Percentiles rank a stretch among this genome's conserved stretches.
Conservation (phyloP, 2,329 filamentous ascomycete species). For the Penicillium sp. region DNA sequence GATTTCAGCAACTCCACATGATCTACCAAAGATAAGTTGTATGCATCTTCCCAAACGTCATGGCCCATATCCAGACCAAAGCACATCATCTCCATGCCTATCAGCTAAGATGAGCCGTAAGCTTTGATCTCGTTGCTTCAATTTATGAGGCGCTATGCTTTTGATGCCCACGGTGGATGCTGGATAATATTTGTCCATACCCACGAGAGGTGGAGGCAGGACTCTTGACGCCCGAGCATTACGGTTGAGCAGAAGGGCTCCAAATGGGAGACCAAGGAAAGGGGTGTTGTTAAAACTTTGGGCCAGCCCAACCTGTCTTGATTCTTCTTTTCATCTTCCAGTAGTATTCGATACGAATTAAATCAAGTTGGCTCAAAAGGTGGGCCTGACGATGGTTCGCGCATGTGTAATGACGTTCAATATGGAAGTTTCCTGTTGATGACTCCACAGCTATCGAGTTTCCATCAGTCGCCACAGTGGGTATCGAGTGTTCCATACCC, state of each 20-base stretch:
- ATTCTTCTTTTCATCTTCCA: background rate
- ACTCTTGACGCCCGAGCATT: background rate
- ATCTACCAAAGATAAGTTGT: too few relatives aligned
- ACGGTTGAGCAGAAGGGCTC: background rate
- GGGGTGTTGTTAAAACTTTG: background rate
- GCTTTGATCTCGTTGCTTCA: background rate
- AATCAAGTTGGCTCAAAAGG: background rate
- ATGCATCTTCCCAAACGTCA: background rate
- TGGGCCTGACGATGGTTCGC: background rate
- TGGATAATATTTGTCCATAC: background rate
- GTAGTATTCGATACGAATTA: too few relatives aligned
- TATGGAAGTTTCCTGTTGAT: background rate
- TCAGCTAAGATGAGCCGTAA: background rate
- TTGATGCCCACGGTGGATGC: background rate
- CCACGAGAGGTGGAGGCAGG: background rate
- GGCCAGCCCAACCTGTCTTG: background rate
- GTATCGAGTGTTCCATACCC: background rate
- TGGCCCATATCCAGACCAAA: background rate
- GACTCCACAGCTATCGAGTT: background rate
- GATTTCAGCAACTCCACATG: too few relatives aligned
- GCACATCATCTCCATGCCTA: background rate
- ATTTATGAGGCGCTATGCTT: background rate
- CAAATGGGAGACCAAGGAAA: background rate
- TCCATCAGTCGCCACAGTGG: slow-evolving; percentile 2
- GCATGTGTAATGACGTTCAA: background rate